Percentiles rank a stretch among this genome's conserved stretches.
Evolutionary conservation across 2,329 filamentous ascomycete genomes (phyloP).

Genomic region (Aspergillus sp.): DNA sequence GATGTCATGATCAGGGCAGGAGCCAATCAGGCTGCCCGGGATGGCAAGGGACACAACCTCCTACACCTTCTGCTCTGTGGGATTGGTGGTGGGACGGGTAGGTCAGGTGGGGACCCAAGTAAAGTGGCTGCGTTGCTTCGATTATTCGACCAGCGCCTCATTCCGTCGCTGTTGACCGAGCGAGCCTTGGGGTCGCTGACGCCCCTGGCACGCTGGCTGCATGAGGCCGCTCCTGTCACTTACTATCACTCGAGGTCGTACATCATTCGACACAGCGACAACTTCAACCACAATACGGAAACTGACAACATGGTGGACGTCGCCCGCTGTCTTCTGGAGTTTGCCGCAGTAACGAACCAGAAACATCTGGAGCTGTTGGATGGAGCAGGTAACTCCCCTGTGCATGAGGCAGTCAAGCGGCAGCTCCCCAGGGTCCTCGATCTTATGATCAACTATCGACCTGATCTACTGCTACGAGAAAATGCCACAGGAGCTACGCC

Average conservation of each 20-base stretch:
- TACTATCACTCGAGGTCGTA: neutral
- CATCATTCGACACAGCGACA: neutral
- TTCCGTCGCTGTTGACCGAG: slow-evolving; percentile 31
- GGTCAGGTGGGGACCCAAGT: slow-evolving; percentile 32
- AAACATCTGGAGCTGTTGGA: slow-evolving; percentile 47
- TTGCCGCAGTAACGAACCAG: slow-evolving; percentile 53
- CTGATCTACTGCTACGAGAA: slow-evolving; percentile 65
- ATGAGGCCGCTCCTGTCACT: slow-evolving; percentile 2
- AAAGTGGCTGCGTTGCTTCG: slow-evolving; percentile 60
- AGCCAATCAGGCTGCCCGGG: slow-evolving; percentile 66
- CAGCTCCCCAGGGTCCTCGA: slow-evolving; percentile 59
- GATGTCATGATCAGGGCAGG: slow-evolving; percentile 65
- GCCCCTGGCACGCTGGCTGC: slow-evolving; percentile 61
- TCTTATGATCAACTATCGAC: slow-evolving; percentile 51
- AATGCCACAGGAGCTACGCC: slow-evolving; percentile 76
- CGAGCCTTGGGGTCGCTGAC: slow-evolving; percentile 31
- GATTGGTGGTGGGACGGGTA: slow-evolving; percentile 14
- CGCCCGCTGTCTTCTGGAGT: slow-evolving; percentile 20
- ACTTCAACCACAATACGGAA: neutral
- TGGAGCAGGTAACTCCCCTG: slow-evolving; percentile 43
- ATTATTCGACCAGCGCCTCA: slow-evolving; percentile 55
- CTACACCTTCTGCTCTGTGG: slow-evolving; percentile 57
- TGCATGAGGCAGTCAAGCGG: slow-evolving; percentile 39
- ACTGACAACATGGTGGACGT: slow-evolving; percentile 2
- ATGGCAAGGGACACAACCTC: slow-evolving; percentile 63